Base-by-base conservation (phyloP, 371 early-diverging fungal genomes). In the Apophysomyces elegans region DNA sequence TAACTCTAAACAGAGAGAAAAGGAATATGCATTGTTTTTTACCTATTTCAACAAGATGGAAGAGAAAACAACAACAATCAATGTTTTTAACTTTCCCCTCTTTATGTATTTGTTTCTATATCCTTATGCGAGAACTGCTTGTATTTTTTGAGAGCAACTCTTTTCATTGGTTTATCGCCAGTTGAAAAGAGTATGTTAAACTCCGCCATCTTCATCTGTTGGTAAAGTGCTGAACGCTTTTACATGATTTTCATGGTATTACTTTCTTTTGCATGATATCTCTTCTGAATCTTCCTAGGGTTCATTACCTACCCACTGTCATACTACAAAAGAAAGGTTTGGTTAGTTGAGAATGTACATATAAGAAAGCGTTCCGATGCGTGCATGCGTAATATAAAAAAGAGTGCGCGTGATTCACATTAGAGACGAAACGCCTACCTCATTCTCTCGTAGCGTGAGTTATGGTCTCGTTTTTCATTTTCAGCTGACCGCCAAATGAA, bases 401-500 rank as follows among this genome's bases (percentile, higher is more conserved):
- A 26, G 26, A 50, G 54, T 9, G 21, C 54, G 54, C 54, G 54
- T 50, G 54, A 50, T 50, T 21, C 18, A 41, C 5, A 4, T 13
- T 41, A 41, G 4, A 41, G 41, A 41, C 21, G 4, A 18, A 18
- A 50, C 54, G 54, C 54, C 54, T 50, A 16, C 54, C 54, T 50
- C 54, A 50, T 32, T 50, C 54, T 50, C 54, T 18, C 54, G 1
- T 5, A 50, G 21, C 54, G 9, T 26, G 54, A 21, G 16, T 14
- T n/a, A 18, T 47, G 47, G 21, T 26, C 54, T 50, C 13, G 13
- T 6, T 45, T 21, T 21, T 50, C 21, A 4, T 50, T 50, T 50
- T 50, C 54, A 50, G 54, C 54, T 50, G 54, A 50, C 54, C 54
- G 21, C 59, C 46, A 61, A 57, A 61, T 59, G 41, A 47, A 60